Evolutionary conservation across 2,329 filamentous ascomycete species (phyloP).

Genomic region (Monosporascus sp.): DNA sequence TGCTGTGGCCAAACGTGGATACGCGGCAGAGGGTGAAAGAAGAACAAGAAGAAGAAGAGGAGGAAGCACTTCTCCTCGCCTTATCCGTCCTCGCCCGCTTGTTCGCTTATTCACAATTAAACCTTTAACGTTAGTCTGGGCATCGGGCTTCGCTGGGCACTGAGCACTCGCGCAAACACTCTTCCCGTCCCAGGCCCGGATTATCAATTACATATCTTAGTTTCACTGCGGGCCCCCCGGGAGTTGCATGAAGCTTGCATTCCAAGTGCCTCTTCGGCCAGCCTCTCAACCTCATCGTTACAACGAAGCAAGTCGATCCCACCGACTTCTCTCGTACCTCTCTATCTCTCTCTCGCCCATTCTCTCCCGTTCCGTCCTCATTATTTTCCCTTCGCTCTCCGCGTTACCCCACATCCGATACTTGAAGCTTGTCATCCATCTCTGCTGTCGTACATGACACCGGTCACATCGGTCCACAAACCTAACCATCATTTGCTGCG

Average conservation of each 20-base stretch:
- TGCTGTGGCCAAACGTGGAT: constrained; percentile 27
- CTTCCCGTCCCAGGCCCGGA: constrained; percentile 9
- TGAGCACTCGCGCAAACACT: constrained; percentile 12
- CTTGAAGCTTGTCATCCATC: constrained; percentile 2
- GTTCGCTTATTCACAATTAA: constrained; percentile 13
- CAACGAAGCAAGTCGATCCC: constrained; percentile 9
- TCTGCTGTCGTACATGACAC: constrained; percentile 20
- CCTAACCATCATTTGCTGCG: constrained; percentile 26
- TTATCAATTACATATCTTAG: constrained; percentile 18
- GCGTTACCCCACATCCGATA: constrained; percentile 15
- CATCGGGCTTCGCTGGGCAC: constrained; percentile 24
- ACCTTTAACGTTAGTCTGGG: constrained; percentile 2
- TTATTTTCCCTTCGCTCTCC: constrained; percentile 14
- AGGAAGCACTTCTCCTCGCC: too few species aligned
- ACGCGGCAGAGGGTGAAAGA: constrained; percentile 5
- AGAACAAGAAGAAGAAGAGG: too few species aligned
- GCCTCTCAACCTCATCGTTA: constrained; percentile 12
- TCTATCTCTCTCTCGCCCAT: constrained; percentile 5
- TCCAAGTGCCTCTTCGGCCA: constrained; percentile 3
- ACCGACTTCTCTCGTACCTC: constrained; percentile 6
- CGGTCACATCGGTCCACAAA: constrained; percentile 26
- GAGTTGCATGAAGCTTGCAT: constrained; percentile 10
- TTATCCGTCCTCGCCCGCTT: constrained; percentile 14
- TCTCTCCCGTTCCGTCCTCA: constrained; percentile 5
- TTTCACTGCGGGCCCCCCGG: constrained; percentile 11